Conservation (phyloP, 2,329 filamentous ascomycete genomes). For the Verticillium isaacii region DNA sequence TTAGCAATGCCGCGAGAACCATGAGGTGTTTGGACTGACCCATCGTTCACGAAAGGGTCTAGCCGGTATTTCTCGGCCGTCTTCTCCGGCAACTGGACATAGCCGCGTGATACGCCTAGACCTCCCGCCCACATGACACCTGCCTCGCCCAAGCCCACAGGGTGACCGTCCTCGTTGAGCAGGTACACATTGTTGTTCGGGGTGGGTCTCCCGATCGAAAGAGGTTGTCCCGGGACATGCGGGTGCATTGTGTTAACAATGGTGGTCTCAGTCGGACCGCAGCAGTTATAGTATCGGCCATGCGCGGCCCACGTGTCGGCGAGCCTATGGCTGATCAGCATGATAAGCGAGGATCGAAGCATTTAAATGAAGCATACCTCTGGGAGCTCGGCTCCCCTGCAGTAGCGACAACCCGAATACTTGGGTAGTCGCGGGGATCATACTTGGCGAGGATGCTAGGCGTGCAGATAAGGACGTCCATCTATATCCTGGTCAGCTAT, state of each 20-base stretch:
- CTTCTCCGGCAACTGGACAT: slow-evolving; percentile 45
- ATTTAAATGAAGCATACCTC: slow-evolving; percentile 23
- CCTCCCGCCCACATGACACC: slow-evolving; percentile 55
- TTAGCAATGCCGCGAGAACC: neutral
- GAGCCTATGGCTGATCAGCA: slow-evolving; percentile 21
- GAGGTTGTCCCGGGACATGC: slow-evolving; percentile 36
- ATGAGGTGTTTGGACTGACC: slow-evolving; percentile 27
- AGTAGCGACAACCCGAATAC: slow-evolving; percentile 47
- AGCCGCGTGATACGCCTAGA: slow-evolving; percentile 47
- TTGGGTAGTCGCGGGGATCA: slow-evolving; percentile 38
- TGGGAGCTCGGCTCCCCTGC: slow-evolving; percentile 50
- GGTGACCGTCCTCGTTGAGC: slow-evolving; percentile 33
- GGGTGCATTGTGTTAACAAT: slow-evolving; percentile 53
- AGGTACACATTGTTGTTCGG: slow-evolving; percentile 54
- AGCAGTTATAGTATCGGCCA: slow-evolving; percentile 48
- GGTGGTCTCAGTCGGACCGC: slow-evolving; percentile 55
- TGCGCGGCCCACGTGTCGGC: slow-evolving; percentile 50
- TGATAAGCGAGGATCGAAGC: neutral
- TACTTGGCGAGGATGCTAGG: slow-evolving; percentile 50
- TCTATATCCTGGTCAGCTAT: slow-evolving; percentile 20
- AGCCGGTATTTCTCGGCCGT: slow-evolving; percentile 42
- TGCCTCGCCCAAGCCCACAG: slow-evolving; percentile 38
- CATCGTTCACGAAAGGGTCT: slow-evolving; percentile 45
- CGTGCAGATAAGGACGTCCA: slow-evolving; percentile 50
- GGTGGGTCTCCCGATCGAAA: slow-evolving; percentile 50